phyloP scores from a whole-genome alignment of 352 stramenopile genomes.

The Phytopythium cucurbitacearum region DNA sequence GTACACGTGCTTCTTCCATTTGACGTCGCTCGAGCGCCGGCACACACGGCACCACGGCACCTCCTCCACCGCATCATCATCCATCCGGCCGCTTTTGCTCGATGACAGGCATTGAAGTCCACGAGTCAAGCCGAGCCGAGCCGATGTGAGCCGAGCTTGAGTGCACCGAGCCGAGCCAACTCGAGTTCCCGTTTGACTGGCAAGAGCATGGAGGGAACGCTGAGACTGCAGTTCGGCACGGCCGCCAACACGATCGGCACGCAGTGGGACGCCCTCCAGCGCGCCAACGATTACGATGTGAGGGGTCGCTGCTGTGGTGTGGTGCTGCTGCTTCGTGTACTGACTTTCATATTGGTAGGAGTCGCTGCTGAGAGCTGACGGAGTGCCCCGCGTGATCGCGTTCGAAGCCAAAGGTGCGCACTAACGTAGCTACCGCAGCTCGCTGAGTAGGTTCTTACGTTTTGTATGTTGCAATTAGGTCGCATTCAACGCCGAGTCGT shows the following conservation, averaged over 20 bases:
- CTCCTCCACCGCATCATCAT: constrained; percentile 24
- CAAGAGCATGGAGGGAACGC: constrained; percentile 34
- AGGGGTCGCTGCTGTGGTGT: background rate
- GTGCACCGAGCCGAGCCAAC: too few relatives aligned
- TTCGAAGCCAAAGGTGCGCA: constrained; percentile 73
- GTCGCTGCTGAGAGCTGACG: constrained; percentile 23
- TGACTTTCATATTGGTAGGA: constrained; percentile 5
- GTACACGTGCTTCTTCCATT: constrained; percentile 73
- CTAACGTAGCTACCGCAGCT: constrained; percentile 1
- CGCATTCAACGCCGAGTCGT: constrained; percentile 30
- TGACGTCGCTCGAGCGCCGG: constrained; percentile 49
- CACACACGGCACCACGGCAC: constrained; percentile 52
- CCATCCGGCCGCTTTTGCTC: background rate
- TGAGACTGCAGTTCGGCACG: constrained; percentile 71
- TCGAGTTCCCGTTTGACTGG: too few relatives aligned
- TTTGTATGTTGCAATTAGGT: constrained; percentile 10
- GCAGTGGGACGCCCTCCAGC: constrained; percentile 49
- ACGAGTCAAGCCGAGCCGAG: too few relatives aligned
- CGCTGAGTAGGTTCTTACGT: background rate
- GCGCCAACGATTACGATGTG: constrained; percentile 33
- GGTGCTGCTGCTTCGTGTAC: background rate
- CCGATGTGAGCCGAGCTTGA: too few relatives aligned
- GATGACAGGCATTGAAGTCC: too few relatives aligned
- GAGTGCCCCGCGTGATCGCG: constrained; percentile 42
- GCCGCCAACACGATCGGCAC: constrained; percentile 62